A percentile compares a stretch with the other conserved stretches of the same genome.
Conservation (phyloP, 2,329 filamentous ascomycete species). For the Camillea tinctor region DNA sequence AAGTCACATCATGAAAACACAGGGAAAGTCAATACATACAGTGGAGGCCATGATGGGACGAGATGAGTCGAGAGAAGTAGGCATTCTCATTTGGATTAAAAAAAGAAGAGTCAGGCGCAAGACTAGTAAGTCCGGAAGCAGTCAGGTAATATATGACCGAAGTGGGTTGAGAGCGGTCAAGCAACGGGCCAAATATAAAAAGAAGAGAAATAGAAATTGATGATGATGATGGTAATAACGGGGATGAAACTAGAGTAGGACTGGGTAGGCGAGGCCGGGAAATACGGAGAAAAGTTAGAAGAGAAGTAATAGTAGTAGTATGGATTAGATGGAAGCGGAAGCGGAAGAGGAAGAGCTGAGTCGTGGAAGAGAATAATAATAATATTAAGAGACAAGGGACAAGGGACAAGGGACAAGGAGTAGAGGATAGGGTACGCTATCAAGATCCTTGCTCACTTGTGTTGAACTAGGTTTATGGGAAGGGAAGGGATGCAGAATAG, state of each 20-base stretch:
- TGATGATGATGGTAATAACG: not conserved
- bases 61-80: conserved; percentile 57
- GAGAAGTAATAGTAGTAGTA: not conserved
- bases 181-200: conserved; percentile 4
- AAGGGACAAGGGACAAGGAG: too few relatives aligned
- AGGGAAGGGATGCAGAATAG: not conserved
- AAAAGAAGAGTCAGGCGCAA: not conserved
- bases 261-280: not conserved
- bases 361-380: not conserved
- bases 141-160: not conserved
- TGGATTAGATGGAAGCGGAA: not conserved
- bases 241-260: not conserved
- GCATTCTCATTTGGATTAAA: conserved; percentile 41
- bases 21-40: conserved; percentile 43
- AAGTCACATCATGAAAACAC: not conserved
- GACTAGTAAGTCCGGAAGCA: too few relatives aligned
- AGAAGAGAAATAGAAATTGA: not conserved
- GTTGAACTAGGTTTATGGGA: not conserved
- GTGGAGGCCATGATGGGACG: conserved; percentile 63
- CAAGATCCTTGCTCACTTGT: not conserved
- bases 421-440: not conserved
- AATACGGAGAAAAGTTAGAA: not conserved
- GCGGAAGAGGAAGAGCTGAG: not conserved
- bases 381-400: too few relatives aligned
- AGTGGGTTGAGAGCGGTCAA: not conserved